Base-by-base conservation (phyloP, 148 eudicot species). In the Dysphania ambrosioides region DNA sequence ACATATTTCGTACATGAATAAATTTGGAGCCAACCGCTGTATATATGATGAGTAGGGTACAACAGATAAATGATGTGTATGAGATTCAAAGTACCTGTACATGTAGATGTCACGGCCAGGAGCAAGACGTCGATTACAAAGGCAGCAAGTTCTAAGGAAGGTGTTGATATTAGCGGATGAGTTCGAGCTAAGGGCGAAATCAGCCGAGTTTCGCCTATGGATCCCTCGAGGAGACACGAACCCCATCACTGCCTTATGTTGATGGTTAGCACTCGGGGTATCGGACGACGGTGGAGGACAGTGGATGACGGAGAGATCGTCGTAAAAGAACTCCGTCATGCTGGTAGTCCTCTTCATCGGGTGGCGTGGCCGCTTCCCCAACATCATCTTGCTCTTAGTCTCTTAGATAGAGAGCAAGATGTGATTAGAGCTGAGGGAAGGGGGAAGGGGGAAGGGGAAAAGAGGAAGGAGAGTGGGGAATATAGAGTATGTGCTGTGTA, bases 271-370 rank as follows among this genome's bases (percentile, higher is more conserved):
- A 42, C n/a, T 21, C 26, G 30, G 44, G 30, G 44, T n/a, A 38
- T 35, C 24, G 0, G 77, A 16, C 0, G 34, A 47, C 1, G 34
- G 61, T 57, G 40, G 71, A 63, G 61, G 6, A 18, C 30, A 61
- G 41, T 68, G 35, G 40, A 64, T 24, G 66, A 67, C 68, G 60
- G 79, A 40, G 57, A 83, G 80, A 81, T 87, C 76, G 16, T 72
- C 92, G 70, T 81, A 78, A 68, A 85, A 83, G 82, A 92, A 87
- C 76, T 90, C 89, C 0, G 89, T 88, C 97, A 92, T 88, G 85
- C 94, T 89, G 6, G 92, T 90, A 4, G 92, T 92, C 64, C 97
- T 83, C 85, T 87, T 88, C 53, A 91, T 87, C 12, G 82, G 83
- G 5, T 84, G 91, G 11, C 77, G n/a, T n/a, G 80, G 8, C 1